These are phyloP conservation scores for Nakaseomyces delphensis DNA, from an alignment of 1,139 yeast genomes.

Conservation along the genomic window DNA sequence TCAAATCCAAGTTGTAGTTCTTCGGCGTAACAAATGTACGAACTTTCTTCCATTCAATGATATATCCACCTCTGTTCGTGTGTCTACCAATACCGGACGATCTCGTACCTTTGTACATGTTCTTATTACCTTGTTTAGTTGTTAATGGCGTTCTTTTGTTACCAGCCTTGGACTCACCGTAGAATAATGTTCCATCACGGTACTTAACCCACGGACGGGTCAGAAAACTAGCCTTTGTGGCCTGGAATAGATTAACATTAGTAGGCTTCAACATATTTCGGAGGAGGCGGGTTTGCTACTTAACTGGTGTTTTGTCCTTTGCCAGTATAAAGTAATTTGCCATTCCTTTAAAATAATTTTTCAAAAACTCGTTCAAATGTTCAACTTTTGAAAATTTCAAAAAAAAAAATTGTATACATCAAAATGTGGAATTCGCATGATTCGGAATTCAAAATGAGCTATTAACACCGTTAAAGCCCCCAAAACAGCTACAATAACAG, in stretches of 20 bases:
- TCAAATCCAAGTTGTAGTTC: slow-evolving; percentile 41
- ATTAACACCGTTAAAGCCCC: too few relatives aligned
- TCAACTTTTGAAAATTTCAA: background rate
- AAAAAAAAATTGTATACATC: too few relatives aligned
- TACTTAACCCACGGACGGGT: slow-evolving; percentile 86
- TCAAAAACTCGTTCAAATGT: too few relatives aligned
- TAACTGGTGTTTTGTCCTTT: too few relatives aligned
- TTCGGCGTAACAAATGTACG: slow-evolving; percentile 85
- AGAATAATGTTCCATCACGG: slow-evolving; percentile 75
- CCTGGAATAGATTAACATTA: slow-evolving; percentile 43
- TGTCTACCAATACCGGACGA: slow-evolving; percentile 86
- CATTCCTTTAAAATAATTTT: too few relatives aligned
- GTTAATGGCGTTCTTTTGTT: slow-evolving; percentile 79
- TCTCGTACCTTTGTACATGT: slow-evolving; percentile 91
- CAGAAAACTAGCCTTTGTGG: slow-evolving; percentile 43
- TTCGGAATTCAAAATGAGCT: too few relatives aligned
- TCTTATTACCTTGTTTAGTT: slow-evolving; percentile 90
- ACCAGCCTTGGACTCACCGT: slow-evolving; percentile 69
- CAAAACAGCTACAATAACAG: too few relatives aligned
- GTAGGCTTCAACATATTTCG: slow-evolving; percentile 44
- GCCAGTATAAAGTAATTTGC: too few relatives aligned
- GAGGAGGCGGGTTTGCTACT: too few relatives aligned
- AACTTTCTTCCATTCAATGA: slow-evolving; percentile 75
- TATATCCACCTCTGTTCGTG: slow-evolving; percentile 65
- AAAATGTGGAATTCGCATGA: too few relatives aligned